Evolutionary conservation across 257 asterid species (phyloP).

Genomic region (Datura wrightii): DNA sequence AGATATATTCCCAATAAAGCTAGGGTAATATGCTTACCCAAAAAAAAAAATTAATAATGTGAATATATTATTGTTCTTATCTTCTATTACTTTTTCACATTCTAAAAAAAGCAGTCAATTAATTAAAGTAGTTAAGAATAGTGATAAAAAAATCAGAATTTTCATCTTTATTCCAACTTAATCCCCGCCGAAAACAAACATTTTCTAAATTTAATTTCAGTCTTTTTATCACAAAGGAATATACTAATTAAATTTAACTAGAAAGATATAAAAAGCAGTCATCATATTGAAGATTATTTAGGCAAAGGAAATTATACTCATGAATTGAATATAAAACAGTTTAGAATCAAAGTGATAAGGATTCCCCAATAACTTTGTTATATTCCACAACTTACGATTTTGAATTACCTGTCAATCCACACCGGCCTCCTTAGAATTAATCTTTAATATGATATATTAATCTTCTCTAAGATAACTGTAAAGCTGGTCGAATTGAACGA

Average conservation of each 20-base stretch:
- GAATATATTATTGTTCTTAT: constrained; percentile 21
- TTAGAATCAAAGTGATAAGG: constrained; percentile 25
- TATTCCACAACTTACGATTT: not conserved
- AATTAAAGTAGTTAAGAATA: not conserved
- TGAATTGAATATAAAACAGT: constrained; percentile 21
- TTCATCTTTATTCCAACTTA: constrained; percentile 8
- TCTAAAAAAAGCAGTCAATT: not conserved
- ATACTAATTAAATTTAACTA: not conserved
- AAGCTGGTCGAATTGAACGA: too few species aligned
- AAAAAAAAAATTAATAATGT: not conserved
- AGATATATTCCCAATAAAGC: constrained; percentile 11
- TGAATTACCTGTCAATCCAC: not conserved
- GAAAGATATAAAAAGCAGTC: not conserved
- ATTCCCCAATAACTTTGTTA: constrained; percentile 13
- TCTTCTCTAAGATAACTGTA: too few species aligned
- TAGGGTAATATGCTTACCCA: constrained; percentile 9
- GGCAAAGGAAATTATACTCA: constrained; percentile 14
- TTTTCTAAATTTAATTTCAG: not conserved
- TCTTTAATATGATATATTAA: not conserved
- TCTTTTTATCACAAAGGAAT: constrained; percentile 14
- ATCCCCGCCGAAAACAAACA: constrained; percentile 7
- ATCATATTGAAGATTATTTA: not conserved
- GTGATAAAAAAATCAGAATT: not conserved
- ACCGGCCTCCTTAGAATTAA: not conserved
- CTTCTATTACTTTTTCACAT: not conserved